Percentiles rank a stretch among this genome's conserved stretches.
Conservation (phyloP, 176 grass and related monocot species). For the Eleusine indica region DNA sequence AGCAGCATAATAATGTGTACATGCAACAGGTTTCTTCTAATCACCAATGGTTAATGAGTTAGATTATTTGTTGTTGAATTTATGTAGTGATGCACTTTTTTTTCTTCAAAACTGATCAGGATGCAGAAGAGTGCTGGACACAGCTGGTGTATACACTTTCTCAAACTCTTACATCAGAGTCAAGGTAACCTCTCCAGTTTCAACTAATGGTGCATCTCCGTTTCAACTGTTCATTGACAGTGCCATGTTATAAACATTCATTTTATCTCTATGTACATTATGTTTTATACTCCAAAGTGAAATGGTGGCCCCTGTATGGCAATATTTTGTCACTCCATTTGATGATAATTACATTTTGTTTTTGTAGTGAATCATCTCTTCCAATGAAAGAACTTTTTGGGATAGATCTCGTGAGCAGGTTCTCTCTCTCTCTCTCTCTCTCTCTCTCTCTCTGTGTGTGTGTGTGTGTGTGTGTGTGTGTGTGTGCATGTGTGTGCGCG, state of each 20-base stretch:
- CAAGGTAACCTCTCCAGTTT: constrained; percentile 64
- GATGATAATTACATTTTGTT: constrained; percentile 21
- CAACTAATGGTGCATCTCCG: not conserved
- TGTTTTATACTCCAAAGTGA: constrained; percentile 17
- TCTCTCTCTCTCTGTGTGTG: not conserved
- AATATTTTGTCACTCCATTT: not conserved
- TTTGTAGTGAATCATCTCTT: constrained; percentile 64
- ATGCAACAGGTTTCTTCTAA: constrained; percentile 95
- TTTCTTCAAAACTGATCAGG: constrained; percentile 49
- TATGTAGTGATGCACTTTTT: constrained; percentile 34
- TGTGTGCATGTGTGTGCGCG: no score
- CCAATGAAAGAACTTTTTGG: constrained; percentile 86
- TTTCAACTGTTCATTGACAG: not conserved
- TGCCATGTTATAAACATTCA: not conserved
- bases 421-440: constrained; percentile 7
- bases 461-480: no score
- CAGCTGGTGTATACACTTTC: constrained; percentile 95
- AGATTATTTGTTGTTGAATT: constrained; percentile 29
- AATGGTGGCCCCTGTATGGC: not conserved
- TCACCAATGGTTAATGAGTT: constrained; percentile 17
- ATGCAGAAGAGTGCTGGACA: constrained; percentile 99
- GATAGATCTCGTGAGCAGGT: constrained; percentile 89
- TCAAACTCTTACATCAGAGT: constrained; percentile 87
- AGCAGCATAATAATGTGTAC: constrained; percentile 95
- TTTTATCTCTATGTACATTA: not conserved